Base-by-base conservation (phyloP, 768 basidiomycete species). In the Gymnopilus dilepis region DNA sequence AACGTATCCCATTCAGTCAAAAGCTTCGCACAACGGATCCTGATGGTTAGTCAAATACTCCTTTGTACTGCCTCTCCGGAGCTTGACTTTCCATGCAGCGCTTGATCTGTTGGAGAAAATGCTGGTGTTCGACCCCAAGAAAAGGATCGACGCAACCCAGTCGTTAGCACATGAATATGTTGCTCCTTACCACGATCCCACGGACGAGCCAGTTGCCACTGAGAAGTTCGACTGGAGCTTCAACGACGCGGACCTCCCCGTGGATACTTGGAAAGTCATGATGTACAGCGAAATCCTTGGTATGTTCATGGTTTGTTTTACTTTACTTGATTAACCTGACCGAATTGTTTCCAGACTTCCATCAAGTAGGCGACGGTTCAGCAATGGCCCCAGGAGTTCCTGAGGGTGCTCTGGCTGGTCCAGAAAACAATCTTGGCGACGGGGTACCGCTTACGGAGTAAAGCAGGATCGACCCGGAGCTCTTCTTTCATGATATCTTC, bases 181-280 rank as follows among this genome's bases (percentile, higher is more conserved):
- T 21, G 86, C 93, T 1, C 97, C 97, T 2, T 99, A 99, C 72
- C 97, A 99, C 71, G 97, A 99, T 76, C 95, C 97, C 7, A 95
- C 94, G 2, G 97, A 99, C 73, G 97, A 99, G 73, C 97, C 97
- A 8, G 88, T 90, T 19, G 94, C 97, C 12, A 86, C 82, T 17
- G 95, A 98, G 73, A 90, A 92, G 71, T 99, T 99, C 70, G 97
- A 99, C 76, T 99, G 97, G 97, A 92, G 90, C 70, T 99, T 99
- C 86, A 99, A 99, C 76, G 97, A 99, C 65, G 97, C 97, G 19
- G 97, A 99, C 74, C 82, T 99, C 45, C 97, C 97, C 0, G 92
- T 99, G 11, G 97, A 99, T 70, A 97, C 94, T 1, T 99, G 97
- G 97, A 99, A 98, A 78, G 97, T 97, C 72, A 99, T 99, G 97